Conservation (phyloP, 1,284 basidiomycete genomes). For the Sphagnurus paluster region DNA sequence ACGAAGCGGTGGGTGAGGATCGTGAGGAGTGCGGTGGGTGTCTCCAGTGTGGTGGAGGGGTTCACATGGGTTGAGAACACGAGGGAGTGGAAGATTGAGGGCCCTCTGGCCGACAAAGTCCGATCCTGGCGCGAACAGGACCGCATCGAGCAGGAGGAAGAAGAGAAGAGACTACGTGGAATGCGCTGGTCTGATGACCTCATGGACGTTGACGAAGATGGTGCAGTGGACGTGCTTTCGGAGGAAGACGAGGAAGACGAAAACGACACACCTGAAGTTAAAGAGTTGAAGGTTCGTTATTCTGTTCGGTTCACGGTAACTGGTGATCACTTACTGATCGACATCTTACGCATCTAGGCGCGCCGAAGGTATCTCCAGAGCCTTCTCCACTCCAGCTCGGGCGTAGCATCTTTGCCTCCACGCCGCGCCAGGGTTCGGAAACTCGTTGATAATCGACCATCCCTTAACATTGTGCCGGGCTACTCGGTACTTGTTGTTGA, state of each 20-base stretch:
- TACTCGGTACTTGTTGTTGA: conserved; percentile 92
- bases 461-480: conserved; percentile 73
- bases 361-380: conserved; percentile 65
- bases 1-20: conserved; percentile 73
- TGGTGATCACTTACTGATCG: conserved; percentile 1
- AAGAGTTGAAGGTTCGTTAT: conserved; percentile 64
- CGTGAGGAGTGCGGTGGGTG: conserved; percentile 67
- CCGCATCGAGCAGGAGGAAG: conserved; percentile 59
- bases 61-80: conserved; percentile 67
- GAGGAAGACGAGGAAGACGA: conserved; percentile 56
- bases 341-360: conserved; percentile 42
- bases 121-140: conserved; percentile 71
- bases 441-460: conserved; percentile 32
- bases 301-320: conserved; percentile 7
- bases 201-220: conserved; percentile 68
- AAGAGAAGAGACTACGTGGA: conserved; percentile 62
- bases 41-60: conserved; percentile 76
- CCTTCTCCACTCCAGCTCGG: conserved; percentile 47
- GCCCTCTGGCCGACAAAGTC: conserved; percentile 69
- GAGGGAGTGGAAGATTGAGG: conserved; percentile 68
- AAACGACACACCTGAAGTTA: conserved; percentile 72
- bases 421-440: conserved; percentile 35
- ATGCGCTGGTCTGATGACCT: conserved; percentile 64
- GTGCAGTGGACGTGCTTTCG: conserved; percentile 31
- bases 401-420: conserved; percentile 23